Conservation (phyloP, 2,329 filamentous ascomycete genomes). For the Verruconis gallopava region DNA sequence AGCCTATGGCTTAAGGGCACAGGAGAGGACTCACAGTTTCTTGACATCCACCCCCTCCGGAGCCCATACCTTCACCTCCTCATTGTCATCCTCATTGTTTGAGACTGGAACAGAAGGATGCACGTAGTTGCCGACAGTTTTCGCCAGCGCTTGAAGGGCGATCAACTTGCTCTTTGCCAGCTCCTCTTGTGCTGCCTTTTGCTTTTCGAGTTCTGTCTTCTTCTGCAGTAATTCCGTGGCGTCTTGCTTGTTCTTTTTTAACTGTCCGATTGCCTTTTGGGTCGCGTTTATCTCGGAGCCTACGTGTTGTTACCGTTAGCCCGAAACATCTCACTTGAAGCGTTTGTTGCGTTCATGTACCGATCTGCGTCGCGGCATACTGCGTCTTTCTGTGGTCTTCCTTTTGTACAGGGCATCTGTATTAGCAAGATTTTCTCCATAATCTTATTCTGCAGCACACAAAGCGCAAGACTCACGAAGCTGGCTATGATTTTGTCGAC, state of each 20-base stretch:
- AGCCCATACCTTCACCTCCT: conserved; percentile 61
- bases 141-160: conserved; percentile 62
- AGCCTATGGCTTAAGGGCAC: too few relatives aligned
- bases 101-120: conserved; percentile 76
- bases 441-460: conserved; percentile 9
- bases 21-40: conserved; percentile 69
- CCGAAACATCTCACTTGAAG: too few relatives aligned
- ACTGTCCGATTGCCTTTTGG: conserved; percentile 79
- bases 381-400: conserved; percentile 36
- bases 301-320: too few relatives aligned
- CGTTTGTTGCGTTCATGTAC: too few relatives aligned
- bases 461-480: conserved; percentile 61
- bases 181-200: conserved; percentile 70
- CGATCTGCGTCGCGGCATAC: conserved; percentile 68
- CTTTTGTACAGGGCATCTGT: neutral
- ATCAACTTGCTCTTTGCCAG: conserved; percentile 62
- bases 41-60: conserved; percentile 62
- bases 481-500: conserved; percentile 85
- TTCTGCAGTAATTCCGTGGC: conserved; percentile 66
- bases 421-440: conserved; percentile 14
- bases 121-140: conserved; percentile 80
- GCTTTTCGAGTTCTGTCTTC: conserved; percentile 64
- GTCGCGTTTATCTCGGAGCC: conserved; percentile 74
- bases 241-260: conserved; percentile 92
- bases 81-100: conserved; percentile 82